Base-by-base conservation (phyloP, 352 stramenopile species). In the Achlya hypogyna region DNA sequence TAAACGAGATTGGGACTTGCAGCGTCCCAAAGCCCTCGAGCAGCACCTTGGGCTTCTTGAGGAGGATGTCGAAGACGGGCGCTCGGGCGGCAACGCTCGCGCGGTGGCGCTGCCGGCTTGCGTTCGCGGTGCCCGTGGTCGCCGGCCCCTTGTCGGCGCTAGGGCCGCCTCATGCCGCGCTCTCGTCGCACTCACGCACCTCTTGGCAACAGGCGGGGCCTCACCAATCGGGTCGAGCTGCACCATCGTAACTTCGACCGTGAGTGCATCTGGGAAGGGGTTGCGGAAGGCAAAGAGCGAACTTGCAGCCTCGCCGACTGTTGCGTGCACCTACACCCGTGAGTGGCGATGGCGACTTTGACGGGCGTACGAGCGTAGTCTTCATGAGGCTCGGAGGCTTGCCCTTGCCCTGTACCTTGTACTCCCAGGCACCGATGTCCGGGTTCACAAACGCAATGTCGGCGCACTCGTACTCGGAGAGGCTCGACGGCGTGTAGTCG, bases 201-300 rank as follows among this genome's bases (percentile, higher is more conserved):
- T 42, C 34, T 42, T 42, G 6, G 49, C 14, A 6, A 16, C 23
- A 16, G 14, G 49, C 14, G 29, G 49, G 10, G 25, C 49, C 12
- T 56, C 49, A 20, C 2, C 8, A 12, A 20, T 35, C 38, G 49
- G 31, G 38, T 59, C 67, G 3, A 72, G 69, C 4, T 84, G 71
- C 32, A 74, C 53, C 2, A 97, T 74, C 52, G 82, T 81, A 1
- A 98, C 76, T 22, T 95, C 86, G 0, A 98, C 76, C 1, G 79
- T 65, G 18, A 98, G 69, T 0, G 78, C 70, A 23, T 90, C 78
- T 0, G 81, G 78, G 29, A 98, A 98, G 6, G 93, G 93, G 64
- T 98, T 98, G 53, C 91, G 87, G 68, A 98, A 98, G 0, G 81
- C 80, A 52, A 98, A 96, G 29, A 95, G 79, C 35, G 84, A 89